phyloP scores from a whole-genome alignment of 2,329 filamentous ascomycete genomes.

The Alternaria hordeiaustralica region DNA sequence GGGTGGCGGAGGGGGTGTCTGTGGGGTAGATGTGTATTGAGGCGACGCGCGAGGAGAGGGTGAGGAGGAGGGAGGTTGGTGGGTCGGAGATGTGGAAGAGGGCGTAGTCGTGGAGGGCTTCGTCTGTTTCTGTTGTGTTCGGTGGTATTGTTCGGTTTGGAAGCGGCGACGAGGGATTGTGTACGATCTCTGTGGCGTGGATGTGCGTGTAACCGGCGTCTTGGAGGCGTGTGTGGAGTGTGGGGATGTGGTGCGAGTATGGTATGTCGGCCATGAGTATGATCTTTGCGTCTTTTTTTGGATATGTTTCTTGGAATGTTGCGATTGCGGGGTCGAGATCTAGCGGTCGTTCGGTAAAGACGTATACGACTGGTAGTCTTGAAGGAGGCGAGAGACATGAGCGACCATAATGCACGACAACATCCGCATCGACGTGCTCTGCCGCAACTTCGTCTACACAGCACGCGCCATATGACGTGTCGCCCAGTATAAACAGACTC shows the following conservation, averaged over 20 bases:
- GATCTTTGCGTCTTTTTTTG: conserved; percentile 67
- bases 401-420: conserved; percentile 92
- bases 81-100: conserved; percentile 87
- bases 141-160: conserved; percentile 79
- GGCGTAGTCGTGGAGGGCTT: conserved; percentile 68
- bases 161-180: conserved; percentile 78
- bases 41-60: conserved; percentile 80
- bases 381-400: conserved; percentile 91
- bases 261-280: conserved; percentile 90
- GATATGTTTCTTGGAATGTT: conserved; percentile 73
- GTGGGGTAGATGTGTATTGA: conserved; percentile 80
- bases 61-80: conserved; percentile 82
- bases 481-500: conserved; percentile 82
- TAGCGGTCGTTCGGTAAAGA: conserved; percentile 80
- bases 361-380: conserved; percentile 84
- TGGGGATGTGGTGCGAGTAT: conserved; percentile 75
- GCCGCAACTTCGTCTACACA: conserved; percentile 97
- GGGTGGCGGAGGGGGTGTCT: conserved; percentile 26
- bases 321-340: conserved; percentile 64
- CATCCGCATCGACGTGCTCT: conserved; percentile 88
- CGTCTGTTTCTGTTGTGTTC: conserved; percentile 53
- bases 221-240: conserved; percentile 62
- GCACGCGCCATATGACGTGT: conserved; percentile 96
- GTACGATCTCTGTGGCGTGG: conserved; percentile 73
- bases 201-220: conserved; percentile 72